Base-by-base conservation (phyloP, 495 filamentous ascomycete genomes). In the Hyaloscypha finlandica region DNA sequence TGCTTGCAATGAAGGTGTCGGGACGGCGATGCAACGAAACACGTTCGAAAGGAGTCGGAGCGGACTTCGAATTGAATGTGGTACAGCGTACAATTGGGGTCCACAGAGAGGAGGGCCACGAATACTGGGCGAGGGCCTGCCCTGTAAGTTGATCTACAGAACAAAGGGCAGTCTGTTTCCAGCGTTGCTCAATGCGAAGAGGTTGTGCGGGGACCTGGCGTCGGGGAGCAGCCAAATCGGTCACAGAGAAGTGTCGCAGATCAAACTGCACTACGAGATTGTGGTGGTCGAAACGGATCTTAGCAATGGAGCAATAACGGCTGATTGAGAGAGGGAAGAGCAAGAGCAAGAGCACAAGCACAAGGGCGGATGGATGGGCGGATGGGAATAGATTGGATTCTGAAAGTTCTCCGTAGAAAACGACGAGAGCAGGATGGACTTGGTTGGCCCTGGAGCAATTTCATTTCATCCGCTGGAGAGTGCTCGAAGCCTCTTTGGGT, bases 81-180 rank as follows among this genome's bases (percentile, higher is more conserved):
- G n/a, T 30, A 32, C 35, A 48, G 35, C 6, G 19, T 12, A 33
- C 6, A 37, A n/a, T 32, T 35, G 9, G 56, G 19, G 8, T 8
- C 11, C 35, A 37, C 35, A 56, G 53, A 29, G 20, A 48, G 30
- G 31, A 62, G 9, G 67, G 61, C 62, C 55, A 55, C 59, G 59
- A 68, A 63, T 64, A 30, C 53, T 29, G 53, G 55, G 60, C 29
- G 56, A 68, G 59, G 61, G 56, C 62, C 62, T 64, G 61, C 67
- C 60, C 61, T 66, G 65, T 42, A 56, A 42, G 42, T 45, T 20
- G 63, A 66, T 66, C 63, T 66, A 70, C 68, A 65, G 68, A 70
- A 70, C 68, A 68, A 62, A 61, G 66, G 58, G 22, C 42, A 67
- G 56, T 62, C 59, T 45, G 59, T 67, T 62, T 67, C 65, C 35